These are phyloP conservation scores for Marasmius tenuissimus DNA, from an alignment of 1,284 basidiomycete genomes.

Conservation along the genomic window DNA sequence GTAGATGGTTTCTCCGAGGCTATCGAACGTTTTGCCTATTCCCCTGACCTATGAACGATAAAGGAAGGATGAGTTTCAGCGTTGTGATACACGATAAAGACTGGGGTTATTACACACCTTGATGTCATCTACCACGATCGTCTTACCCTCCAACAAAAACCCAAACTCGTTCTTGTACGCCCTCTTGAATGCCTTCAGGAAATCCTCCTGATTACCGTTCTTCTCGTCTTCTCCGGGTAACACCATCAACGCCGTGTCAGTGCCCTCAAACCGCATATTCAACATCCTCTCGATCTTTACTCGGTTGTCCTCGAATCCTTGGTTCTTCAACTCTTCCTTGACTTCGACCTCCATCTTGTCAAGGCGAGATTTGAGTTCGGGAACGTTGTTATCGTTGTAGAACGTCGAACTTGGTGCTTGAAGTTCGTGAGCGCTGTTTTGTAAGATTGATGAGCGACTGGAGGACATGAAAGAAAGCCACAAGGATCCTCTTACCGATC, in stretches of 20 bases:
- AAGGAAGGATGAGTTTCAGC: neutral
- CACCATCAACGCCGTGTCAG: conserved; percentile 91
- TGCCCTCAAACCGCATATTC: conserved; percentile 92
- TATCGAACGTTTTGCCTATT: conserved; percentile 88
- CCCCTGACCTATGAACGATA: conserved; percentile 51
- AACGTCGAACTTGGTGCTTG: conserved; percentile 86
- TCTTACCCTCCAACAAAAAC: conserved; percentile 81
- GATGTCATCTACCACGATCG: conserved; percentile 88
- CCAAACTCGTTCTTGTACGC: conserved; percentile 88
- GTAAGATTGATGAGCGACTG: neutral
- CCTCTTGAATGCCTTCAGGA: conserved; percentile 76
- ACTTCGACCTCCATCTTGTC: conserved; percentile 71
- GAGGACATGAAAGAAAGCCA: neutral
- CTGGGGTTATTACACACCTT: conserved; percentile 54
- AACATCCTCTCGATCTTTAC: conserved; percentile 80
- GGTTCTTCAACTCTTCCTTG: conserved; percentile 61
- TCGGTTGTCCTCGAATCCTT: conserved; percentile 77
- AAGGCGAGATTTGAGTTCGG: conserved; percentile 60
- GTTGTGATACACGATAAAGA: neutral
- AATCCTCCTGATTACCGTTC: conserved; percentile 70
- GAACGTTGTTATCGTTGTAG: conserved; percentile 58
- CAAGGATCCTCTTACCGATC: conserved; percentile 59
- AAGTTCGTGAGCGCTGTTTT: conserved; percentile 70
- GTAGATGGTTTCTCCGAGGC: conserved; percentile 80
- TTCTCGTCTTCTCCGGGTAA: conserved; percentile 48